phyloP scores from a whole-genome alignment of 352 stramenopile genomes.

The Pythium rhizo-oryzae region DNA sequence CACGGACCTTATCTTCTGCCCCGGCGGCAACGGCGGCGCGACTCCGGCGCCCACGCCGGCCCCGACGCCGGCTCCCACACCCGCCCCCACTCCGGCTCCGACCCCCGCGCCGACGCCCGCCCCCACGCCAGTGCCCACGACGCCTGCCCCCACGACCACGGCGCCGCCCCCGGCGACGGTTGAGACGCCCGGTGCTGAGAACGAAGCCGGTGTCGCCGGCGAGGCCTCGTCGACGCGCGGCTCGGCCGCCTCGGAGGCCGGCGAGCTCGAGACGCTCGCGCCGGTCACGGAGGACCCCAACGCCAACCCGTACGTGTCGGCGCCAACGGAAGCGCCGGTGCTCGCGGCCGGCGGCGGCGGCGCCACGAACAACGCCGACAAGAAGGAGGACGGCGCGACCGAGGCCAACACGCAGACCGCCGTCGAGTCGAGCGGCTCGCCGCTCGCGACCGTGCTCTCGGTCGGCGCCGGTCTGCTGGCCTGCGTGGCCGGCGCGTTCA shows the following conservation, averaged over 20 bases:
- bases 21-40: slow-evolving; percentile 20
- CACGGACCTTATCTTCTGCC: slow-evolving; percentile 44
- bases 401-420: slow-evolving; percentile 13
- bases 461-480: slow-evolving; percentile 16
- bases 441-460: slow-evolving; percentile 16
- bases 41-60: slow-evolving; percentile 23
- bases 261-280: slow-evolving; percentile 5
- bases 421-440: neutral
- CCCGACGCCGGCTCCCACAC: slow-evolving; percentile 22
- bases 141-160: neutral
- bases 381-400: neutral
- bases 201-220: slow-evolving; percentile 5
- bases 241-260: neutral
- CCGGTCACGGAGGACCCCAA: neutral
- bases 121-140: slow-evolving; percentile 19
- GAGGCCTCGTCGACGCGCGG: slow-evolving; percentile 2
- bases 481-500: slow-evolving; percentile 14
- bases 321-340: slow-evolving; percentile 10
- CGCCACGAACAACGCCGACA: slow-evolving; percentile 1
- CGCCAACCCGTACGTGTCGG: slow-evolving; percentile 15
- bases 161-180: neutral
- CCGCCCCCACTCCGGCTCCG: slow-evolving; percentile 6
- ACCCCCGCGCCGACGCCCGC: slow-evolving; percentile 22
- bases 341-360: neutral
- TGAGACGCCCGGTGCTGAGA: neutral